A percentile compares a stretch with the other conserved stretches of the same genome.
phyloP scores from a whole-genome alignment of 768 basidiomycete genomes.

The Leccinellum rugosiceps region DNA sequence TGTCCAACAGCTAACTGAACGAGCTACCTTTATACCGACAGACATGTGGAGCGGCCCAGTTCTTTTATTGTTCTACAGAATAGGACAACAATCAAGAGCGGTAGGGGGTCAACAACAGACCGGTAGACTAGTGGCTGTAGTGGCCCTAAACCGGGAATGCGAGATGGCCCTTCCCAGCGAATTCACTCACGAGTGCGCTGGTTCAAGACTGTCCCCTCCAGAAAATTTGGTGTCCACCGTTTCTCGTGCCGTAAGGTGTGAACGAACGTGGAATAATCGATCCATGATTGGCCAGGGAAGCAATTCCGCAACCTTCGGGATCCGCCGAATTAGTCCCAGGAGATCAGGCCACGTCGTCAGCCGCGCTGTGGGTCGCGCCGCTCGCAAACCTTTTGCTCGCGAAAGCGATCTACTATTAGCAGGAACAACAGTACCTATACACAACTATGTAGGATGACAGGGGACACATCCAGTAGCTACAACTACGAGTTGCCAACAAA shows the following conservation, averaged over 20 bases:
- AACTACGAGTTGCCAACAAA: constrained; percentile 1
- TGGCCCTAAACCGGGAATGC: constrained; percentile 81
- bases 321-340: constrained; percentile 90
- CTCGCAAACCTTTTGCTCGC: constrained; percentile 63
- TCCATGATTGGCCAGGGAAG: constrained; percentile 87
- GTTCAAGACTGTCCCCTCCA: constrained; percentile 93
- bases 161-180: constrained; percentile 62
- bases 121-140: constrained; percentile 73
- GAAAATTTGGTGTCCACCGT: constrained; percentile 87
- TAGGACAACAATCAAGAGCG: neutral
- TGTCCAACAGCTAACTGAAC: neutral
- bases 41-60: neutral
- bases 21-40: constrained; percentile 10
- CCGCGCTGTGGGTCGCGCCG: constrained; percentile 76
- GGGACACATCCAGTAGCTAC: neutral
- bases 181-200: constrained; percentile 70
- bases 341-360: constrained; percentile 85
- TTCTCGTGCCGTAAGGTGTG: constrained; percentile 61
- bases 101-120: neutral
- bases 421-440: constrained; percentile 27
- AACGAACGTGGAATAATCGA: constrained; percentile 77
- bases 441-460: constrained; percentile 14
- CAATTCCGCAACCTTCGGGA: constrained; percentile 88
- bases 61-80: neutral
- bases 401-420: constrained; percentile 18